Percentiles rank a stretch among this genome's conserved stretches.
These are phyloP conservation scores for Amniculicola lignicola DNA, from an alignment of 495 filamentous ascomycete genomes.

Conservation along the genomic window DNA sequence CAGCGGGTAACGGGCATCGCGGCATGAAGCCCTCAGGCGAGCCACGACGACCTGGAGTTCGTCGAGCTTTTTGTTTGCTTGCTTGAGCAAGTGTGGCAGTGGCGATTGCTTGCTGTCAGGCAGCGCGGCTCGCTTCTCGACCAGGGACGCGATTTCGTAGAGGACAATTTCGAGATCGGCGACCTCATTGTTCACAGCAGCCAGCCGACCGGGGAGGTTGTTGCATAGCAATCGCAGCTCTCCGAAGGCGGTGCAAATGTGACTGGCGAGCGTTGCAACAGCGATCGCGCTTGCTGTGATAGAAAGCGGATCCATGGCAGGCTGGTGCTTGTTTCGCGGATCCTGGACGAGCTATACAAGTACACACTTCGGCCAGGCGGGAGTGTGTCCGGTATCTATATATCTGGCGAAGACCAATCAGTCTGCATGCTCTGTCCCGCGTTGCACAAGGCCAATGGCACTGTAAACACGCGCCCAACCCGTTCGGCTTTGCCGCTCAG, in stretches of 20 bases:
- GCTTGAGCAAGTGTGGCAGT: constrained; percentile 21
- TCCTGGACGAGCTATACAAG: background rate
- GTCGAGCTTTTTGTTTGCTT: constrained; percentile 28
- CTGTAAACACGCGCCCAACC: background rate
- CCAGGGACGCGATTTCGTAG: constrained; percentile 25
- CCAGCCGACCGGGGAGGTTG: constrained; percentile 24
- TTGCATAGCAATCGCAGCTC: constrained; percentile 25
- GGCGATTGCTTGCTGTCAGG: constrained; percentile 2
- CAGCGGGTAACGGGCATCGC: background rate
- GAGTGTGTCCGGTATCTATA: background rate
- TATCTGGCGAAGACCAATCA: background rate
- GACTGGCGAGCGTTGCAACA: constrained; percentile 10
- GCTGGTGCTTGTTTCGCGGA: background rate
- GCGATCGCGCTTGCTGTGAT: constrained; percentile 29
- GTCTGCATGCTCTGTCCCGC: background rate
- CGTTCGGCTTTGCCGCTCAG: background rate
- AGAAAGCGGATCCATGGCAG: constrained; percentile 23
- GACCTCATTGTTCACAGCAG: constrained; percentile 36
- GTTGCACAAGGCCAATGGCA: background rate
- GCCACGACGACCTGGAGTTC: constrained; percentile 30
- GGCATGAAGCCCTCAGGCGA: constrained; percentile 3
- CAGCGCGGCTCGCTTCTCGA: constrained; percentile 6
- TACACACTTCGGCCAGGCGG: background rate
- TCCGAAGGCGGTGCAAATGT: constrained; percentile 19
- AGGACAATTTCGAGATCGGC: constrained; percentile 32